A percentile compares a stretch with the other conserved stretches of the same genome.
Conservation (phyloP, 2,329 filamentous ascomycete genomes). For the Penicillium sp. region DNA sequence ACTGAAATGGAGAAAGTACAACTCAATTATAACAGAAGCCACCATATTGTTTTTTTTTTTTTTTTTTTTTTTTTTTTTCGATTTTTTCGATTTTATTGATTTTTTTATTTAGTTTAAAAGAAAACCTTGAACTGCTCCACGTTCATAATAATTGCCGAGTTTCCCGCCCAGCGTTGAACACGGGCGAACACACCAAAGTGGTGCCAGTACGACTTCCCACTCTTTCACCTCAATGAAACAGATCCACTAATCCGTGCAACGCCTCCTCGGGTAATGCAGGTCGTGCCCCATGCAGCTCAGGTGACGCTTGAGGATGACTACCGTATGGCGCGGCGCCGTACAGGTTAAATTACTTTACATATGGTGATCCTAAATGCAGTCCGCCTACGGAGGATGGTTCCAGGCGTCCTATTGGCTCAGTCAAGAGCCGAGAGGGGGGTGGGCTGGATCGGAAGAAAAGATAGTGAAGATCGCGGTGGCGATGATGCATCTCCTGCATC, state of each 20-base stretch:
- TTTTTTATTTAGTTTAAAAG: not conserved
- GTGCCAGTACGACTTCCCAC: slow-evolving; percentile 20
- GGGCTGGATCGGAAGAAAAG: slow-evolving; percentile 25
- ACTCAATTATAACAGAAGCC: no score
- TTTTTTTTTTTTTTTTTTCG: no score
- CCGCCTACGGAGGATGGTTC: slow-evolving; percentile 19
- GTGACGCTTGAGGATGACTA: slow-evolving; percentile 16
- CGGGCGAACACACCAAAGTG: slow-evolving; percentile 6
- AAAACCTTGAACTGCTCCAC: slow-evolving; percentile 16
- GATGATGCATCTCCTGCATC: slow-evolving; percentile 31
- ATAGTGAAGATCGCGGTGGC: slow-evolving; percentile 21
- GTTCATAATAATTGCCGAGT: slow-evolving; percentile 27
- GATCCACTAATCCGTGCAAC: slow-evolving; percentile 16
- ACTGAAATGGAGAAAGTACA: no score
- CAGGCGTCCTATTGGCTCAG: slow-evolving; percentile 11
- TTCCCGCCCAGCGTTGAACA: slow-evolving; percentile 23
- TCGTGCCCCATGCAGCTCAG: slow-evolving; percentile 7
- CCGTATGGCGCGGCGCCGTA: not conserved
- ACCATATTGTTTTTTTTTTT: no score
- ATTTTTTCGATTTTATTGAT: not conserved
- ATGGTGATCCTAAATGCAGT: slow-evolving; percentile 22
- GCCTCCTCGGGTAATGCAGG: slow-evolving; percentile 18
- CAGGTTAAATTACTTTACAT: not conserved
- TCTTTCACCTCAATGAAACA: slow-evolving; percentile 17
- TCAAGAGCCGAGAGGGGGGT: slow-evolving; percentile 12